These are phyloP conservation scores for Kuraishia molischiana DNA, from an alignment of 805 yeast genomes.

Conservation along the genomic window DNA sequence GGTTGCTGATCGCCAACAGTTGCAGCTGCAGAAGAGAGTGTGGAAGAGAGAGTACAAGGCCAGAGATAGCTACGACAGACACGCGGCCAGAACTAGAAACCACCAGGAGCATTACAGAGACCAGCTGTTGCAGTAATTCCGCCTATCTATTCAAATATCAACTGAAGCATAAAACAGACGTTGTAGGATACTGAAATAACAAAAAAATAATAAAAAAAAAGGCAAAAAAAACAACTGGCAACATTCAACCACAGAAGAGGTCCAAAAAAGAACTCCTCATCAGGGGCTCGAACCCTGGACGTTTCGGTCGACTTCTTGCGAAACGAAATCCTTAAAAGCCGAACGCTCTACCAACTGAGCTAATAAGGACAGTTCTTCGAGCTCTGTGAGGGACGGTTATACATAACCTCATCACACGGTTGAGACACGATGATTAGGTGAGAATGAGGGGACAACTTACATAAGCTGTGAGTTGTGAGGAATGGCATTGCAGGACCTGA, in stretches of 20 bases:
- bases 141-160: background rate
- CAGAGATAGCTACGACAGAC: constrained; percentile 39
- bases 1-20: constrained; percentile 26
- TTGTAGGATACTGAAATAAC: background rate
- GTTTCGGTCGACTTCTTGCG: constrained; percentile 34
- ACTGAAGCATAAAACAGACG: background rate
- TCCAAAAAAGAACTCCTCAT: constrained; percentile 29
- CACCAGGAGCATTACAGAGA: constrained; percentile 83
- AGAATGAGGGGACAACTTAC: too few relatives aligned
- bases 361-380: constrained; percentile 28
- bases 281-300: constrained; percentile 60
- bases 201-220: background rate
- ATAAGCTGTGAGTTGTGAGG: too few relatives aligned
- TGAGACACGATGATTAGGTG: too few relatives aligned
- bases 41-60: constrained; percentile 48
- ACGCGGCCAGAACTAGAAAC: constrained; percentile 63
- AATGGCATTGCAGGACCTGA: too few relatives aligned
- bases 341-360: constrained; percentile 68
- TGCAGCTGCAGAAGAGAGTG: constrained; percentile 39
- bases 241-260: background rate
- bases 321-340: constrained; percentile 36
- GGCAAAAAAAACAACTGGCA: too few relatives aligned
- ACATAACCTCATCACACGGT: too few relatives aligned
- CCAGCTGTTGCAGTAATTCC: constrained; percentile 37
- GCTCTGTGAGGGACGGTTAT: too few relatives aligned